Percentiles rank a stretch among this genome's conserved stretches.
Evolutionary conservation across 169 alveolate species (phyloP).

Genomic region (Babesia bovis): DNA sequence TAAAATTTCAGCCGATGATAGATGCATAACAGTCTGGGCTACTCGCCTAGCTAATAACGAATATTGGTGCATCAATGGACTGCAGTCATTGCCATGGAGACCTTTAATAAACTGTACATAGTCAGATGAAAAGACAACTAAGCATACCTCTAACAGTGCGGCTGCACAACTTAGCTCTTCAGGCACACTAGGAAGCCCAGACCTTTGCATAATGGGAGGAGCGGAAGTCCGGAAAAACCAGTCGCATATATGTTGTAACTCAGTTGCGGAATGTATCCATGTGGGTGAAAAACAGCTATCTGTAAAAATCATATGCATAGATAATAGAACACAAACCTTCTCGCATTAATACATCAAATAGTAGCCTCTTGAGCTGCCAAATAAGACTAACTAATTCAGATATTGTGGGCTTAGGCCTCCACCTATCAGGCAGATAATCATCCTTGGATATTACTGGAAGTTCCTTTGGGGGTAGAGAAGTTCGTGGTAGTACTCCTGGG

Average conservation of each 20-base stretch:
- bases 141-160: slow-evolving; percentile 53
- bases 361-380: slow-evolving; percentile 5
- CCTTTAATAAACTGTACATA: slow-evolving; percentile 4
- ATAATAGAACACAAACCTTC: slow-evolving; percentile 11
- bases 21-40: not conserved
- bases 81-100: slow-evolving; percentile 11
- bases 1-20: not conserved
- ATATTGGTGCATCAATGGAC: slow-evolving; percentile 14
- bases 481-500: not conserved
- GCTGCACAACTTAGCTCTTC: slow-evolving; percentile 64
- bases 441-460: not conserved
- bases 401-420: slow-evolving; percentile 15
- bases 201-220: slow-evolving; percentile 30
- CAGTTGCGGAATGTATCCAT: slow-evolving; percentile 72
- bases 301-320: not conserved
- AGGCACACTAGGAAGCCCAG: slow-evolving; percentile 47
- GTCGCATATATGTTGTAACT: slow-evolving; percentile 69
- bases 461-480: not conserved
- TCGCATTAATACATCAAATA: slow-evolving; percentile 1
- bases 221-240: slow-evolving; percentile 50
- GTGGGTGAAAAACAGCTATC: slow-evolving; percentile 65
- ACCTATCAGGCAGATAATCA: slow-evolving; percentile 3
- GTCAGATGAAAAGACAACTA: not conserved
- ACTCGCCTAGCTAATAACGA: not conserved
- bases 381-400: not conserved